Percentiles rank a stretch among this genome's conserved stretches.
phyloP scores from a whole-genome alignment of 805 yeast genomes.

The Starmerella gropengiesseri region DNA sequence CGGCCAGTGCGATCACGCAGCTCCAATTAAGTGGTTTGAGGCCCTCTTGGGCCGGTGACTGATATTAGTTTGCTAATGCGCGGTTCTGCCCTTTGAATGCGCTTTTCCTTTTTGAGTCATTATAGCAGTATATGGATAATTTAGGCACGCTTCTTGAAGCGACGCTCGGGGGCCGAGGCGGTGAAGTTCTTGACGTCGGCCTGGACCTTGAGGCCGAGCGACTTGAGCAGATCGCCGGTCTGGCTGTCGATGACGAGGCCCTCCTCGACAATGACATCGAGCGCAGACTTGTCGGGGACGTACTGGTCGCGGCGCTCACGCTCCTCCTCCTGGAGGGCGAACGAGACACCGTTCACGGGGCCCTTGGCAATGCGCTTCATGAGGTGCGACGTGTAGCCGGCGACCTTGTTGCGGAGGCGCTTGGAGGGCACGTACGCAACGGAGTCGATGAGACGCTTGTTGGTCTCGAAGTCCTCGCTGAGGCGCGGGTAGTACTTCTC shows the following conservation, averaged over 20 bases:
- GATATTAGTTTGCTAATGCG: background rate
- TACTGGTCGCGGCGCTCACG: conserved; percentile 99
- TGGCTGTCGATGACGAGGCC: conserved; percentile 95
- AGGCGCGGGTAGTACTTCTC: conserved; percentile 99
- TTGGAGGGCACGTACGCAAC: conserved; percentile 98
- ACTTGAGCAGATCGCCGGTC: conserved; percentile 88
- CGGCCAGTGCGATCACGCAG: background rate
- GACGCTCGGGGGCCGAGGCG: conserved; percentile 24
- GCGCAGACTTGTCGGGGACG: conserved; percentile 99
- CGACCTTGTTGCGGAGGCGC: conserved; percentile 99
- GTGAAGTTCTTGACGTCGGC: conserved; percentile 48
- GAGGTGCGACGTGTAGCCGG: conserved; percentile 99
- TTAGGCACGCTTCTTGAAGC: conserved; percentile 28
- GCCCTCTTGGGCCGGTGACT: background rate
- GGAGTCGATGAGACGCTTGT: conserved; percentile 98
- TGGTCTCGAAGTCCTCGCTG: conserved; percentile 98
- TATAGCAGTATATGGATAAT: conserved; percentile 18
- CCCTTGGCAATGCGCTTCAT: conserved; percentile 99
- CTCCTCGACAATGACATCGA: conserved; percentile 92
- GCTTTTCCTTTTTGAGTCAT: conserved; percentile 3
- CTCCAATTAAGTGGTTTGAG: background rate
- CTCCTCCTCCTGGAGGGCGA: conserved; percentile 99
- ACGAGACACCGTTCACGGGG: conserved; percentile 99
- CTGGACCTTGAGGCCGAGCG: conserved; percentile 51
- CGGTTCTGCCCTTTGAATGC: background rate